A percentile compares a stretch with the other conserved stretches of the same genome.
Evolutionary conservation across 164 flowering plant genomes (phyloP).

Genomic region (Sextonia rubra): DNA sequence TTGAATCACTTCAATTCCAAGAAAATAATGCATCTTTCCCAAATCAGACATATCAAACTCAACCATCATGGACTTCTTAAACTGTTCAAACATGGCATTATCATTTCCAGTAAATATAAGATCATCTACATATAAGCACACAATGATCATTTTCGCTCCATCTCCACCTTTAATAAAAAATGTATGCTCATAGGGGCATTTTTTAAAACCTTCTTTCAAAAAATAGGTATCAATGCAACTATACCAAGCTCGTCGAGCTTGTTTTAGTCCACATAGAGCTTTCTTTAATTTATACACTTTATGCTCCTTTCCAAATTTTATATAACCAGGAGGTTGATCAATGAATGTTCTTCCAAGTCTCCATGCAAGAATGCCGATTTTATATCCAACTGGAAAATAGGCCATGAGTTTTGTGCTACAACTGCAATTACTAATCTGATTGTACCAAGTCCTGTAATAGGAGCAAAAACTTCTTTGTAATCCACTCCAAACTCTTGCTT

Average conservation of each 20-base stretch:
- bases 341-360: conserved; percentile 14
- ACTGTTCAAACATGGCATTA: background rate
- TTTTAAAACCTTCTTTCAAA: background rate
- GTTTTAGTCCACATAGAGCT: conserved; percentile 11
- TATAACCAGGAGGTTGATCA: conserved; percentile 13
- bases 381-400: conserved; percentile 11
- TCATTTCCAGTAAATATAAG: conserved; percentile 10
- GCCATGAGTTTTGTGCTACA: conserved; percentile 3
- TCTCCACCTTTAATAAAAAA: background rate
- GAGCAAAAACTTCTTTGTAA: conserved; percentile 10
- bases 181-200: conserved; percentile 6
- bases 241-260: conserved; percentile 14
- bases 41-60: conserved; percentile 11
- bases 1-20: conserved; percentile 12
- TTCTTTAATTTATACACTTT: conserved; percentile 14
- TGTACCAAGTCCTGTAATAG: conserved; percentile 7
- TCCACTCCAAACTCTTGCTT: conserved; percentile 1
- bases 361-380: conserved; percentile 20
- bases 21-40: conserved; percentile 10
- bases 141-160: background rate
- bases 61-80: conserved; percentile 5
- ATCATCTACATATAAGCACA: conserved; percentile 8
- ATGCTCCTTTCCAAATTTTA: conserved; percentile 8
- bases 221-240: conserved; percentile 10
- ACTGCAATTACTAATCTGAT: conserved; percentile 15